Evolutionary conservation across 2,329 filamentous ascomycete species (phyloP).

Genomic region (Nannizziopsis arthrosporioides): DNA sequence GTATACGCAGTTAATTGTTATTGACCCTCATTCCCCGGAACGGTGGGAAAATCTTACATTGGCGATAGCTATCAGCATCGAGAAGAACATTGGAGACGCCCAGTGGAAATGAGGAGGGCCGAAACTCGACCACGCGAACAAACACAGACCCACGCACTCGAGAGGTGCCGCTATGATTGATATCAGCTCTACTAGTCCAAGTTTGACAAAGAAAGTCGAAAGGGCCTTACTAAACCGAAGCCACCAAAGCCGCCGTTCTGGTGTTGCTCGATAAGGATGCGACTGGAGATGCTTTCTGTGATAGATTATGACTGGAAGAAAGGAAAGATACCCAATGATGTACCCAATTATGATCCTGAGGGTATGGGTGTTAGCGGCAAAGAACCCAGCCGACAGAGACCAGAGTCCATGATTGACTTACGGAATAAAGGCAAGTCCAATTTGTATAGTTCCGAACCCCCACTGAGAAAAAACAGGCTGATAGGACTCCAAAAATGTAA

Average conservation of each 20-base stretch:
- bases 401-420: slow-evolving; percentile 19
- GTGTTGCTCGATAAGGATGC: slow-evolving; percentile 42
- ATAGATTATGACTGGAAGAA: slow-evolving; percentile 42
- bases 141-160: slow-evolving; percentile 48
- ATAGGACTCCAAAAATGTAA: slow-evolving; percentile 55
- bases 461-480: slow-evolving; percentile 49
- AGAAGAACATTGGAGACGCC: slow-evolving; percentile 51
- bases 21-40: background rate
- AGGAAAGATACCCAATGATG: slow-evolving; percentile 44
- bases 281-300: slow-evolving; percentile 31
- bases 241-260: slow-evolving; percentile 50
- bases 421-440: slow-evolving; percentile 45
- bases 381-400: background rate
- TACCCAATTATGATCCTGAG: slow-evolving; percentile 43
- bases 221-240: slow-evolving; percentile 40
- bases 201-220: background rate
- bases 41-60: slow-evolving; percentile 36
- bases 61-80: slow-evolving; percentile 48
- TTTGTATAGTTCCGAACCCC: slow-evolving; percentile 41
- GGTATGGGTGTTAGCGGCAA: background rate
- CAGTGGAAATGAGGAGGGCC: slow-evolving; percentile 46
- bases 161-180: slow-evolving; percentile 39
- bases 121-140: slow-evolving; percentile 49
- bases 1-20: background rate
- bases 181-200: slow-evolving; percentile 1